Conservation (phyloP, 2,329 filamentous ascomycete species). For the Trichophyton mentagrophytes region DNA sequence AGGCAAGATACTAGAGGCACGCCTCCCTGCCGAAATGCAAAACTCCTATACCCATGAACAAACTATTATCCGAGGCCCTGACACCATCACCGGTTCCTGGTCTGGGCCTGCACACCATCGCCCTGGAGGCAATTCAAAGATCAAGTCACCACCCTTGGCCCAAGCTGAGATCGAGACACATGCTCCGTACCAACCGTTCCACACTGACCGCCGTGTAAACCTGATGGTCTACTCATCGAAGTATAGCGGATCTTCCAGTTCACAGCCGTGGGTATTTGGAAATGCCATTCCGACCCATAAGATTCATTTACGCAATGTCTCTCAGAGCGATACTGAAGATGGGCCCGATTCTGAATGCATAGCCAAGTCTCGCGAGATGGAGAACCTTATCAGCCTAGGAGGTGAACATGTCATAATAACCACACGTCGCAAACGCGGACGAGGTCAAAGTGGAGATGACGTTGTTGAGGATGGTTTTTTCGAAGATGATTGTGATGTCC, state of each 20-base stretch:
- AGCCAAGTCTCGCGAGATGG: constrained; percentile 27
- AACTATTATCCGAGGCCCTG: constrained; percentile 40
- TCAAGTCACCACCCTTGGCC: constrained; percentile 45
- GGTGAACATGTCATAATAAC: constrained; percentile 72
- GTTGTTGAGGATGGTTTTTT: constrained; percentile 57
- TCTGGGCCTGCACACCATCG: constrained; percentile 29
- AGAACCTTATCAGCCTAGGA: constrained; percentile 39
- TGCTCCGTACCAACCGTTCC: constrained; percentile 89
- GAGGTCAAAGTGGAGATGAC: constrained; percentile 23
- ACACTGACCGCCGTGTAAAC: constrained; percentile 75
- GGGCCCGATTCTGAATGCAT: constrained; percentile 24
- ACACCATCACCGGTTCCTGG: constrained; percentile 29
- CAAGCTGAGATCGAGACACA: constrained; percentile 92
- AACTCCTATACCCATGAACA: constrained; percentile 45
- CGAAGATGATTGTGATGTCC: constrained; percentile 81
- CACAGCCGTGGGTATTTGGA: constrained; percentile 42
- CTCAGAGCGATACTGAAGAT: constrained; percentile 29
- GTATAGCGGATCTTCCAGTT: constrained; percentile 27
- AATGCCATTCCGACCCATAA: constrained; percentile 37
- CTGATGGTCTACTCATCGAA: constrained; percentile 50
- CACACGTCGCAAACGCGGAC: constrained; percentile 52
- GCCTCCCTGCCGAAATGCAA: constrained; percentile 50
- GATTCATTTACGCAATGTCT: constrained; percentile 32
- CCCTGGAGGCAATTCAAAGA: constrained; percentile 27
- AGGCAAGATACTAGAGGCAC: constrained; percentile 53